phyloP scores from a whole-genome alignment of 805 yeast genomes.

The Candida fluviatilis region DNA sequence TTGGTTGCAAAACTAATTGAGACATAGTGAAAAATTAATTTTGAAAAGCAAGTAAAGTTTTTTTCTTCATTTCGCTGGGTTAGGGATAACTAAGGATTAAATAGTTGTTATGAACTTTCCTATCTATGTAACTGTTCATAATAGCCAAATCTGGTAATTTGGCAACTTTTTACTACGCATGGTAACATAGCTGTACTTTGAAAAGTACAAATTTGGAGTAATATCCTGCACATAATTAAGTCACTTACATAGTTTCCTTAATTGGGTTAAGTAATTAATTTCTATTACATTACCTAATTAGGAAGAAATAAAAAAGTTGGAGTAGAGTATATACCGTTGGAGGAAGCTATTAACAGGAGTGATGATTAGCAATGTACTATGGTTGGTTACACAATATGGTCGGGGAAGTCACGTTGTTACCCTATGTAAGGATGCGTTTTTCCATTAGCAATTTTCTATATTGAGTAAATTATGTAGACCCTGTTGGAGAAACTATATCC shows the following conservation, averaged over 20 bases:
- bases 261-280: neutral
- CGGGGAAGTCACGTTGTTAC: no score
- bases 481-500: no score
- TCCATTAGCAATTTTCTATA: no score
- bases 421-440: no score
- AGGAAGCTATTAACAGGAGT: no score
- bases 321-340: no score
- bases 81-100: neutral
- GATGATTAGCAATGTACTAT: no score
- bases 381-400: no score
- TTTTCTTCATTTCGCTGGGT: no score
- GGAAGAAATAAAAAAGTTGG: neutral
- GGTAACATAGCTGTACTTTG: neutral
- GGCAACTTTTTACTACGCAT: neutral
- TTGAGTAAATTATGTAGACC: no score
- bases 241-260: no score
- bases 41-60: neutral
- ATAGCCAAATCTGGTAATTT: neutral
- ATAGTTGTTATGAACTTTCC: neutral
- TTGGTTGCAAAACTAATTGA: constrained; percentile 2
- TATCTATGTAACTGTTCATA: neutral
- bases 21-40: neutral
- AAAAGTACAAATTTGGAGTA: neutral
- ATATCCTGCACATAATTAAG: neutral
- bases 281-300: neutral